A percentile compares a stretch with the other conserved stretches of the same genome.
Evolutionary conservation across 2,329 filamentous ascomycete genomes (phyloP).

Genomic region (Ceratocystis colombiana): DNA sequence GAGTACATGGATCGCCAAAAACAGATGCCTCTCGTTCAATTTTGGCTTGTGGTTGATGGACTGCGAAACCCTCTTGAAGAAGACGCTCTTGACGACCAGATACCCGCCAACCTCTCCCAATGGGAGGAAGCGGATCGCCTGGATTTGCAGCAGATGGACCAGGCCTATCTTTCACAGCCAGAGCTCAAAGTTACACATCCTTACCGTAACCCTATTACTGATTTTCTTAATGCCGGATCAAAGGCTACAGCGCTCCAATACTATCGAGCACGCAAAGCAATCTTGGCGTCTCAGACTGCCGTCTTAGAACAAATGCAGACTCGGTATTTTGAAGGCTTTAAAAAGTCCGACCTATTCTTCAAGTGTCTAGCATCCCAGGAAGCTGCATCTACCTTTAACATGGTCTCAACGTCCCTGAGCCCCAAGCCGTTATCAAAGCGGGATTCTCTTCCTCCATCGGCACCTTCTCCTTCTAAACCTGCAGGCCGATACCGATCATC

Average conservation of each 20-base stretch:
- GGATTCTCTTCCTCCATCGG: constrained; percentile 10
- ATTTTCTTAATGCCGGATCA: constrained; percentile 69
- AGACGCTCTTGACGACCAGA: constrained; percentile 47
- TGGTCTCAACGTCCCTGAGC: background rate
- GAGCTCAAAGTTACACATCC: constrained; percentile 68
- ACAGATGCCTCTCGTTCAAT: constrained; percentile 84
- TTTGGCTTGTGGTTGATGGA: constrained; percentile 96
- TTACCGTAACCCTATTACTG: constrained; percentile 58
- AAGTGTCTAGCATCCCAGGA: constrained; percentile 91
- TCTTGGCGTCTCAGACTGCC: constrained; percentile 70
- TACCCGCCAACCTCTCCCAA: constrained; percentile 50
- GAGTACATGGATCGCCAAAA: constrained; percentile 94
- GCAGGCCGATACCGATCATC: constrained; percentile 27
- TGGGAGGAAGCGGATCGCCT: constrained; percentile 79
- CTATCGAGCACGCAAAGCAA: constrained; percentile 66
- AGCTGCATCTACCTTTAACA: constrained; percentile 36
- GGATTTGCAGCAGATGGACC: constrained; percentile 83
- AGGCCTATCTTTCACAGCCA: constrained; percentile 72
- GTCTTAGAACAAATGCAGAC: constrained; percentile 77
- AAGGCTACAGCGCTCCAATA: constrained; percentile 72
- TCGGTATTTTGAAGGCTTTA: constrained; percentile 73
- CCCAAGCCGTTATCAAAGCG: background rate
- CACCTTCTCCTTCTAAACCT: constrained; percentile 12
- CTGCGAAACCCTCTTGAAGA: constrained; percentile 90
- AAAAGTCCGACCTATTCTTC: constrained; percentile 86